A percentile compares a stretch with the other conserved stretches of the same genome.
These are phyloP conservation scores for Claviceps digitariae DNA, from an alignment of 2,329 filamentous ascomycete genomes.

Conservation along the genomic window DNA sequence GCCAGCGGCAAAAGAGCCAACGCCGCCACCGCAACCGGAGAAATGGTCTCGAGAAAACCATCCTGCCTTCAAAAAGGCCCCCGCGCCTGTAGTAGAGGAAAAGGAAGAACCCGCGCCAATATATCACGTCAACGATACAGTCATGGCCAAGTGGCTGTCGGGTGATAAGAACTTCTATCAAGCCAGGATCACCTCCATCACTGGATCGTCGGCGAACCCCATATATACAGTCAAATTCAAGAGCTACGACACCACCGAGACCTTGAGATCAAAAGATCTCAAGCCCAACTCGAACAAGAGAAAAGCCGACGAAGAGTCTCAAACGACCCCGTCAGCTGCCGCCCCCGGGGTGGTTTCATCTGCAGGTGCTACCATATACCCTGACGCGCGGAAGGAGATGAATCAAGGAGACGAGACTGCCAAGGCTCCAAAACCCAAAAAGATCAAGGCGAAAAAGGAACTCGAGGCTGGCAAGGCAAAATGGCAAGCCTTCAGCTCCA, in stretches of 20 bases:
- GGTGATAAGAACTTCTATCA: conserved; percentile 87
- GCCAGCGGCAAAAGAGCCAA: conserved; percentile 28
- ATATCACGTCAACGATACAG: conserved; percentile 79
- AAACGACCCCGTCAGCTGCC: conserved; percentile 33
- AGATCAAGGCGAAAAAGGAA: conserved; percentile 81
- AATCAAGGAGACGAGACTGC: conserved; percentile 50
- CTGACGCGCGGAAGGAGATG: conserved; percentile 47
- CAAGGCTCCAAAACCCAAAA: conserved; percentile 71
- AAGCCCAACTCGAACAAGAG: conserved; percentile 69
- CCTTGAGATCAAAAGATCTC: conserved; percentile 68
- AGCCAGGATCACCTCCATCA: conserved; percentile 84
- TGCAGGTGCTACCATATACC: conserved; percentile 43
- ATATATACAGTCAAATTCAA: conserved; percentile 95
- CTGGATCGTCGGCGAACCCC: conserved; percentile 77
- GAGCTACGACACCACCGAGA: conserved; percentile 76
- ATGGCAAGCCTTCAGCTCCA: conserved; percentile 86
- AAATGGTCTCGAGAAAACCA: conserved; percentile 76
- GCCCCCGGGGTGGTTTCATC: conserved; percentile 35
- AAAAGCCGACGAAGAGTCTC: conserved; percentile 75
- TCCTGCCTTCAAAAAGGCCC: conserved; percentile 53
- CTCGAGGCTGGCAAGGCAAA: conserved; percentile 83
- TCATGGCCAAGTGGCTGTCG: conserved; percentile 81
- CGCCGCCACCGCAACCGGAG: conserved; percentile 41
- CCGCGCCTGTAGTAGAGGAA: conserved; percentile 27
- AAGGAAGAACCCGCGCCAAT: conserved; percentile 40